Conservation (phyloP, 1,139 yeast species). For the Kodamaea fungicola region DNA sequence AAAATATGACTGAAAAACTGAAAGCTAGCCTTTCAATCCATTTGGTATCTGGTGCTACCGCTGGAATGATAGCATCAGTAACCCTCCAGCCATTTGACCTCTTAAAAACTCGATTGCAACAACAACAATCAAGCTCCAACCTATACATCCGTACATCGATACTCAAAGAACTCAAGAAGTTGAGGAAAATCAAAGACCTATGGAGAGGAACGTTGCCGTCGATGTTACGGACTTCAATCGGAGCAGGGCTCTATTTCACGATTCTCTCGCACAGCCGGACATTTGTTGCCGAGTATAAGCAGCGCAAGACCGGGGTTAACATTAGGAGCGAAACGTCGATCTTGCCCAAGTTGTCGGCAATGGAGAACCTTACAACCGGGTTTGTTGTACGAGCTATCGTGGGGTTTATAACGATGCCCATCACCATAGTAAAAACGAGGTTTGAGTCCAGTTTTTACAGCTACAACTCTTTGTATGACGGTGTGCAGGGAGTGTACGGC, state of each 20-base stretch:
- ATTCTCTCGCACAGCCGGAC: slow-evolving; percentile 62
- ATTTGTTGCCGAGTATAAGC: slow-evolving; percentile 39
- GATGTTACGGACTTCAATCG: slow-evolving; percentile 83
- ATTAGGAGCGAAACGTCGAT: slow-evolving; percentile 22
- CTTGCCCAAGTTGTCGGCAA: slow-evolving; percentile 68
- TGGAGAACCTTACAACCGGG: slow-evolving; percentile 74
- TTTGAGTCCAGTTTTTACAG: slow-evolving; percentile 76
- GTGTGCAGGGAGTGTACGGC: slow-evolving; percentile 53
- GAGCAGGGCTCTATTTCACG: slow-evolving; percentile 83
- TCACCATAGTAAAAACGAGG: slow-evolving; percentile 90
- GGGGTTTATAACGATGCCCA: slow-evolving; percentile 93
- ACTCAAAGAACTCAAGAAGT: slow-evolving; percentile 41
- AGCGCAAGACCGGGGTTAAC: slow-evolving; percentile 2
- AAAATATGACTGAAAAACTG: background rate
- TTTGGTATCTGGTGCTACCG: slow-evolving; percentile 76
- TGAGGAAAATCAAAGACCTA: slow-evolving; percentile 50
- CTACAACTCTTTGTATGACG: slow-evolving; percentile 64
- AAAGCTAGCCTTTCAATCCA: slow-evolving; percentile 32
- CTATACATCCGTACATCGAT: slow-evolving; percentile 36
- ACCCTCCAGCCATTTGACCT: slow-evolving; percentile 87
- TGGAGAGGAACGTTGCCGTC: slow-evolving; percentile 97
- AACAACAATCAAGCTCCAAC: slow-evolving; percentile 40
- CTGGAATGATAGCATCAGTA: slow-evolving; percentile 83
- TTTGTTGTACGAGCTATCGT: slow-evolving; percentile 76
- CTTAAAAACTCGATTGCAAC: slow-evolving; percentile 87